Base-by-base conservation (phyloP, 805 yeast species). In the Candida railenensis region DNA sequence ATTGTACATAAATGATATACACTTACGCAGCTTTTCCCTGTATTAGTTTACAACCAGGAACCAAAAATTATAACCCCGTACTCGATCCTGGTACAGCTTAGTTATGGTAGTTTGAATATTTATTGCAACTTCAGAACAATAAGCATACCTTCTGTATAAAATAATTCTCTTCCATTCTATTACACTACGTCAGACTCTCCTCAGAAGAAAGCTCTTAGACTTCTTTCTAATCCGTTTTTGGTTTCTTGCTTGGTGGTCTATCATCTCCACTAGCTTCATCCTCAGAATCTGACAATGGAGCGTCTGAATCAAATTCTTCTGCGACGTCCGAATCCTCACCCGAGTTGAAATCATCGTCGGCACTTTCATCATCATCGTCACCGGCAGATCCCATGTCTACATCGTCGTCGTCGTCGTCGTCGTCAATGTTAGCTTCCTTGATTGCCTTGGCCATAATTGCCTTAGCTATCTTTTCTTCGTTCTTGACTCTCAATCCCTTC, bases 401-500 rank as follows among this genome's bases (percentile, higher is more conserved):
- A 44, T 75, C 84, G 3, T 53, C 65, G 22, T 62, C 75, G 40
- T 64, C 71, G 40, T 70, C 75, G 42, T 71, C 75, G 47, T 77
- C 88, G 30, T 76, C 78, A 41, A 72, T 83, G 25, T 64, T 82
- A 12, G 73, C 78, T 43, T 72, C 82, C 37, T 80, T 87, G 61
- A 89, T 74, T 4, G 89, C 96, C 48, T 83, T 83, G 38, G 85
- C 87, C 61, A 90, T 70, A 73, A 87, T 77, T 42, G 83, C 83
- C 67, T 90, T 89, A 37, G 92, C 96, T 46, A 89, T 87, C 55
- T 83, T 88, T 52, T 90, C 91, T 59, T 92, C 98, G 62, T 91
- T 91, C 71, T 84, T 86, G 43, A 92, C 88, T 54, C 81, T 76
- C 49, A 94, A 69, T 47, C 86, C 87, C 76, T 89, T 90, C 42